Base-by-base conservation (phyloP, 805 yeast genomes). In the Cyberlindnera japonica region DNA sequence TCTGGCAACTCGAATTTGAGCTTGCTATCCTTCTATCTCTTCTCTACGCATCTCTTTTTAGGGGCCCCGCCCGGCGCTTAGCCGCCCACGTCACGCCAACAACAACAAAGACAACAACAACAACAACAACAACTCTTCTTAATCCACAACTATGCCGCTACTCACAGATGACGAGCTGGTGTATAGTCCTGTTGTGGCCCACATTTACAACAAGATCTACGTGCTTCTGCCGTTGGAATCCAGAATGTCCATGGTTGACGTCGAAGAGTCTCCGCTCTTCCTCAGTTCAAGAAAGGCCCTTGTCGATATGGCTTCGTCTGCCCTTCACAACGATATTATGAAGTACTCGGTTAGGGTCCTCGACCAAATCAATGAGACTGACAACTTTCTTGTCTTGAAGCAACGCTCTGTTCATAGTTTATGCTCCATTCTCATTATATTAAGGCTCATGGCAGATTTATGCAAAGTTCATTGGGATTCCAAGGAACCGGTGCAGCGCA, bases 401-500 rank as follows among this genome's bases (percentile, higher is more conserved):
- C 62, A 63, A 31, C 49, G 68, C 24, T 45, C 39, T 17, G 38
- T 42, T 4, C 17, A 53, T 3, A 57, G 66, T 22, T 33, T 65
- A 16, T 52, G 59, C 11, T 67, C 77, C 0, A 47, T 69, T 2
- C 48, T 65, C 17, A 54, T 69, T 2, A 37, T 72, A 9, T 38
- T 70, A 10, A 55, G 69, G 36, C 55, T 75, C 20, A 43, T 74
- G 16, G 62, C 71, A 10, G 71, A 67, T 43, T 48, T 65, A n/a
- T 45, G 62, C 29, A 72, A 69, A 43, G 51, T 57, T 19, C 61
- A 58, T 39, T 69, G 74, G 74, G 65, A 61, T 25, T 54, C 61
- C 18, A 47, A 46, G 42, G 61, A 60, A 33, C 60, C 59, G 3
- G 24, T 40, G 3, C 33, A 41, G 11, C 41, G 57, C 35, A 53